Evolutionary conservation across 257 asterid genomes (phyloP).

Genomic region (Capsicum baccatum): DNA sequence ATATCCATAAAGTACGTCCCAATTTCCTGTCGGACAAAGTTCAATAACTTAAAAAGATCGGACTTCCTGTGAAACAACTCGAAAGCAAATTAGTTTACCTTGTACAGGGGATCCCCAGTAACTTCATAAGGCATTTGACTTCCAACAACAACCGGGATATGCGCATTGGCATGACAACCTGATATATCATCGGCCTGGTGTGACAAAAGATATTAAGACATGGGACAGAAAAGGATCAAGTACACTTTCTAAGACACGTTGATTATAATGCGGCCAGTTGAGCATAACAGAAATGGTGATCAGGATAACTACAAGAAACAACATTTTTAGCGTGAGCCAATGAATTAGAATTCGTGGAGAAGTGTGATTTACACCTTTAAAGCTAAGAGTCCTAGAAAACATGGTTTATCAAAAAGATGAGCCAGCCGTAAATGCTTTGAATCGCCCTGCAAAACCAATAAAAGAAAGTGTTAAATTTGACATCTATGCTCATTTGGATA

Average conservation of each 20-base stretch:
- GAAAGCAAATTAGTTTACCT: constrained; percentile 45
- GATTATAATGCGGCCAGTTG: not conserved
- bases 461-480: not conserved
- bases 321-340: not conserved
- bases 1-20: constrained; percentile 77
- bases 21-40: constrained; percentile 61
- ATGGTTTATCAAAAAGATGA: constrained; percentile 93
- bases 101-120: constrained; percentile 81
- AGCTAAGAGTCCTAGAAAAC: constrained; percentile 87
- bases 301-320: constrained; percentile 1
- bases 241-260: not conserved
- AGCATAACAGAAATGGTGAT: not conserved
- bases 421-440: constrained; percentile 76
- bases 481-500: not conserved
- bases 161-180: constrained; percentile 83
- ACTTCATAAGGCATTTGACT: constrained; percentile 91
- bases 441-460: constrained; percentile 63
- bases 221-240: not conserved
- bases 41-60: constrained; percentile 1
- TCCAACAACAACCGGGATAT: constrained; percentile 88
- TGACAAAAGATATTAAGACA: not conserved
- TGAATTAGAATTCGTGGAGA: not conserved
- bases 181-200: constrained; percentile 79
- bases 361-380: constrained; percentile 57
- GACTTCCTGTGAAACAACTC: not conserved